These are phyloP conservation scores for Botrytis fabae DNA, from an alignment of 2,329 filamentous ascomycete species.

Conservation along the genomic window DNA sequence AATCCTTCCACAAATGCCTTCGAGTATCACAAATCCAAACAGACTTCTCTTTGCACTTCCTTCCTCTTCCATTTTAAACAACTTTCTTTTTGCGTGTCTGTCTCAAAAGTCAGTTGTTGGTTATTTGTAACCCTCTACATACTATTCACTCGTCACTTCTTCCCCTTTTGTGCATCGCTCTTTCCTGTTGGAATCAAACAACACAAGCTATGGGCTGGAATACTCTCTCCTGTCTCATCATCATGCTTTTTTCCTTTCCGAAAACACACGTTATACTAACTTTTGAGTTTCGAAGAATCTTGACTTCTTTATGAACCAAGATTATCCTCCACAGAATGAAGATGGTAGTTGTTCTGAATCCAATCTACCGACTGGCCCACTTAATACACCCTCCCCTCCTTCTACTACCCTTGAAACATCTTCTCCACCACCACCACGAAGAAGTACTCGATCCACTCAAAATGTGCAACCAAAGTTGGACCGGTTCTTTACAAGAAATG, in stretches of 20 bases:
- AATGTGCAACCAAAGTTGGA: conserved; percentile 4
- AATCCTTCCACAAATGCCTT: background rate
- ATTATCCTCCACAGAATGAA: background rate
- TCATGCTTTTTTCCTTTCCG: background rate
- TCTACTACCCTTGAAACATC: background rate
- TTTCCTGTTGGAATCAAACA: background rate
- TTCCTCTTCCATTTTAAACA: background rate
- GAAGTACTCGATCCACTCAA: background rate
- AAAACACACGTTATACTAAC: background rate
- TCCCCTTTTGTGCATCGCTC: background rate
- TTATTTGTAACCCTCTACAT: background rate
- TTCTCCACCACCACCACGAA: background rate
- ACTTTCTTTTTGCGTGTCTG: background rate
- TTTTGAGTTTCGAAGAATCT: background rate
- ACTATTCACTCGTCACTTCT: background rate
- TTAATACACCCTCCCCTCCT: background rate
- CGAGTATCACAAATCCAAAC: background rate
- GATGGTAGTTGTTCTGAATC: background rate
- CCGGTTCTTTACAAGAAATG: background rate
- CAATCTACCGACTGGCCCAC: background rate
- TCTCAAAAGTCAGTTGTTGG: background rate
- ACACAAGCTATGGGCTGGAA: background rate
- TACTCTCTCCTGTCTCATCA: background rate
- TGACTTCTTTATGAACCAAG: background rate
- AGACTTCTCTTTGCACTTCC: background rate